phyloP scores from a whole-genome alignment of 371 early-diverging fungal species.

The Capillidium heterosporum region DNA sequence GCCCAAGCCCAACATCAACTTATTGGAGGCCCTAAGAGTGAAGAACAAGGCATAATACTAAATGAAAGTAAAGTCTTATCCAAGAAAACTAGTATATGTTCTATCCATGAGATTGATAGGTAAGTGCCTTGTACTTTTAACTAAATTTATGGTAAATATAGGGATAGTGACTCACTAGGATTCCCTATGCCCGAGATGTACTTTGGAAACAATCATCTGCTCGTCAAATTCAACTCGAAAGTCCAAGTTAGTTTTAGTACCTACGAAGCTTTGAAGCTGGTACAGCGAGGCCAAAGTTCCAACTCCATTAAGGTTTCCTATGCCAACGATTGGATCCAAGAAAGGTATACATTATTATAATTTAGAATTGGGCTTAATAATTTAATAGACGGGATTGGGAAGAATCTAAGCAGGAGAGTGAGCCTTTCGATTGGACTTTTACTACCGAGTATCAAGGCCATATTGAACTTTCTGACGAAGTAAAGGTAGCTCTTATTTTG shows the following conservation, averaged over 20 bases:
- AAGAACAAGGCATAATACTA: neutral
- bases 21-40: no score
- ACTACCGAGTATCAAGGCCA: constrained; percentile 61
- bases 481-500: neutral
- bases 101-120: neutral
- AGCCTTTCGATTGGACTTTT: constrained; percentile 93
- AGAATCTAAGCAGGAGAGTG: constrained; percentile 59
- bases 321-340: constrained; percentile 63
- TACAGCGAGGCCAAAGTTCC: constrained; percentile 42
- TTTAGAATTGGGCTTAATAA: neutral
- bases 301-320: constrained; percentile 34
- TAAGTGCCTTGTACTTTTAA: neutral
- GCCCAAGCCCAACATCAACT: no score
- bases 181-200: constrained; percentile 87
- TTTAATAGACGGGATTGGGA: constrained; percentile 29
- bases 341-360: constrained; percentile 28
- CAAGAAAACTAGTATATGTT: neutral
- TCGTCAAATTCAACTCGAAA: constrained; percentile 20
- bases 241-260: constrained; percentile 38
- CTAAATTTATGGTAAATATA: neutral
- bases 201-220: constrained; percentile 66
- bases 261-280: constrained; percentile 49
- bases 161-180: constrained; percentile 19
- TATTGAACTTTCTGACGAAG: neutral
- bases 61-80: neutral